Base-by-base conservation (phyloP, 2,329 filamentous ascomycete genomes). In the Colletotrichum sp. region DNA sequence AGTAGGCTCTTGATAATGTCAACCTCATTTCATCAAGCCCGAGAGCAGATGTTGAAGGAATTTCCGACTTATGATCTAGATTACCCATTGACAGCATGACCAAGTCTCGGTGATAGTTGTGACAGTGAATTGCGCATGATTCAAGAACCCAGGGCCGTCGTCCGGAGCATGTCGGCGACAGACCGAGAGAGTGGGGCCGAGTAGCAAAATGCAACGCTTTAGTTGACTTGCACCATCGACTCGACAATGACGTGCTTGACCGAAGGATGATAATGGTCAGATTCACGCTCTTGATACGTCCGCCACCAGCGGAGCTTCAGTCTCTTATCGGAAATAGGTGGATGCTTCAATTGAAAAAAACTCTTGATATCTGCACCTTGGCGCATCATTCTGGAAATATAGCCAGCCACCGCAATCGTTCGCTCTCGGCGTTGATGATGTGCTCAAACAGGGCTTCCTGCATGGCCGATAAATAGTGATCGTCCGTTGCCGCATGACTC, bases 201-300 rank as follows among this genome's bases (percentile, higher is more conserved):
- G 6, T 2, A 12, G n/a, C 67, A 58, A 60, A 73, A 32, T 24
- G 43, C 36, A 32, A 75, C 36, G 4, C 12, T 57, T 32, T 16
- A 5, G 13, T 21, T 52, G 15, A 28, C 16, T 73, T 43, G 73
- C 70, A 69, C 48, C 70, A 73, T 75, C 34, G 32, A 9, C 6
- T 28, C 12, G 43, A 30, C 28, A 48, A 75, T 73, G 70, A 60
- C 73, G 70, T 73, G 73, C 73, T 75, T 30, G 18, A 26, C 13
- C 13, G 24, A 34, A 30, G 13, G 28, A 26, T 28, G 57, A 60
- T 15, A 64, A 36, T 73, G 24, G 21, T 15, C 64, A 52, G 48
- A 68, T 21, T 6, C n/a, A 2, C 8, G 5, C 16, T 18, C n/a
- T 21, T 75, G 64, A 68, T 73, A 69, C 58, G 70, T 72, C 34